A percentile compares a stretch with the other conserved stretches of the same genome.
Evolutionary conservation across 202 grass and related monocot species (phyloP).

Genomic region (Musa balbisiana): DNA sequence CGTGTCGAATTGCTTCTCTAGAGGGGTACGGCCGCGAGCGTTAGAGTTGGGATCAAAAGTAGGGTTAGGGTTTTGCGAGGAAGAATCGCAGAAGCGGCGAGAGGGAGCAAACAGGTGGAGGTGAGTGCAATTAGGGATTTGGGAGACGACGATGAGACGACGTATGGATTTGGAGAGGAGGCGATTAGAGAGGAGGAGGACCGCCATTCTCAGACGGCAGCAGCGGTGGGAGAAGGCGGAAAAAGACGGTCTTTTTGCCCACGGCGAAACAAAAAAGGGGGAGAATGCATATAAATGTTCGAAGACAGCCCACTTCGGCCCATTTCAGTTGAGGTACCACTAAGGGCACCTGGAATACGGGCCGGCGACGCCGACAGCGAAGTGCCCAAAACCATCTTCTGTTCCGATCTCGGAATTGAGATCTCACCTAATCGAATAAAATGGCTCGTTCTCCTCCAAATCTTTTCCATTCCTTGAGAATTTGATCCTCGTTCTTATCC

Average conservation of each 20-base stretch:
- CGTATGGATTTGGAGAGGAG: not conserved
- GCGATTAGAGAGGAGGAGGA: not conserved
- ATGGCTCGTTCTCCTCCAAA: not conserved
- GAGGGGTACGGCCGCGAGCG: not conserved
- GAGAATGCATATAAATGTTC: not conserved
- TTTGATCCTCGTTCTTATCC: not conserved
- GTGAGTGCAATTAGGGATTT: not conserved
- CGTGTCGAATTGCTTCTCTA: constrained; percentile 20
- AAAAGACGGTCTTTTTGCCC: too few species aligned
- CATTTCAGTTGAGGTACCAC: not conserved
- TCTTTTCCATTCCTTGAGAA: not conserved
- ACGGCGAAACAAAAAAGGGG: not conserved
- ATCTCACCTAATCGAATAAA: not conserved
- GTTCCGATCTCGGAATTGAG: not conserved
- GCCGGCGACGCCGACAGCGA: too few species aligned
- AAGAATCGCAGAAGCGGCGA: constrained; percentile 6
- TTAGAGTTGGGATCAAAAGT: not conserved
- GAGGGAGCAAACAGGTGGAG: not conserved
- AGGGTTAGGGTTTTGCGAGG: not conserved
- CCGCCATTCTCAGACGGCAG: not conserved
- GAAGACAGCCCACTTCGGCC: not conserved
- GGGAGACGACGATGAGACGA: not conserved
- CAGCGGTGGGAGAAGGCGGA: not conserved
- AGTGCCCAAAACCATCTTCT: not conserved
- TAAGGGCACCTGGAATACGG: too few species aligned